Percentiles rank a stretch among this genome's conserved stretches.
phyloP scores from a whole-genome alignment of 352 stramenopile species.

The Globisporangium nagaii region DNA sequence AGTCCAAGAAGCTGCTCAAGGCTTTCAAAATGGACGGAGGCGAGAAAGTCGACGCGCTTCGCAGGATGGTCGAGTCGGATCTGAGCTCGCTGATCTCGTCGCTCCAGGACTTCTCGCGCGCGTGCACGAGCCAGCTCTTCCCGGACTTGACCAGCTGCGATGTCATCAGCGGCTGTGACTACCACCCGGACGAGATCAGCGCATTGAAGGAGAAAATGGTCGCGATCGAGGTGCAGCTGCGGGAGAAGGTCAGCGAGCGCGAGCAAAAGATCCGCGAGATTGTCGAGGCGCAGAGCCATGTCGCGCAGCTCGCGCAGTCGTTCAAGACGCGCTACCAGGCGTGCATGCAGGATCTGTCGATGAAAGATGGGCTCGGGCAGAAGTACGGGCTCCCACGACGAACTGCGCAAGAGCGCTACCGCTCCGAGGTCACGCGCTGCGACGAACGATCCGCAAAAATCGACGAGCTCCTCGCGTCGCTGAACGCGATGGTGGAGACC shows the following conservation, averaged over 20 bases:
- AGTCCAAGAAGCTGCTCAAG: slow-evolving; percentile 62
- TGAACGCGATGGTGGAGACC: slow-evolving; percentile 34
- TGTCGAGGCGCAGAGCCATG: slow-evolving; percentile 18
- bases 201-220: slow-evolving; percentile 33
- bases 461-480: slow-evolving; percentile 47
- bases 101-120: slow-evolving; percentile 47
- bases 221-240: slow-evolving; percentile 31
- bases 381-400: slow-evolving; percentile 85
- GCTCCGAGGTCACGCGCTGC: slow-evolving; percentile 76
- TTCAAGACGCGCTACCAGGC: slow-evolving; percentile 71
- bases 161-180: slow-evolving; percentile 77
- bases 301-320: slow-evolving; percentile 24
- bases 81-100: slow-evolving; percentile 22
- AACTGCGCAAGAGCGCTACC: slow-evolving; percentile 77
- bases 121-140: slow-evolving; percentile 51
- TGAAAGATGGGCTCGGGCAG: slow-evolving; percentile 85
- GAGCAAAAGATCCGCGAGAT: slow-evolving; percentile 34
- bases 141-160: slow-evolving; percentile 53
- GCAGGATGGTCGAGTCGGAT: slow-evolving; percentile 24
- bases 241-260: slow-evolving; percentile 24
- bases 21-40: slow-evolving; percentile 31
- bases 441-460: slow-evolving; percentile 63
- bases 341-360: slow-evolving; percentile 77
- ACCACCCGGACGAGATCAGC: slow-evolving; percentile 71
- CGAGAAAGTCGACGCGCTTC: slow-evolving; percentile 21